phyloP scores from a whole-genome alignment of 495 filamentous ascomycete species.

The Hyaloscypha finlandica region DNA sequence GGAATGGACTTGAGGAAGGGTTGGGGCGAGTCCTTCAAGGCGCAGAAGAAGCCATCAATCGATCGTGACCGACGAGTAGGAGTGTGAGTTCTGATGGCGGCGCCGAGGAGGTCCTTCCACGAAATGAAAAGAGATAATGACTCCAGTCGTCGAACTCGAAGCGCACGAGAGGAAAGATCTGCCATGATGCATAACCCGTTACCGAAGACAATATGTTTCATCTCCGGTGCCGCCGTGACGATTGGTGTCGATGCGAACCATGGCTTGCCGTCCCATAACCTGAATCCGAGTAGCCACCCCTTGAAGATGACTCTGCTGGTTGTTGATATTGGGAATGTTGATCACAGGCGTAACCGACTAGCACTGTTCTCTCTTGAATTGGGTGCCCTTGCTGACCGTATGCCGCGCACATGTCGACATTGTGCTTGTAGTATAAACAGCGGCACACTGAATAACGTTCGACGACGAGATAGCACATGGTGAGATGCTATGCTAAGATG shows the following conservation, averaged over 20 bases:
- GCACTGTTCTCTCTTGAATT: conserved; percentile 71
- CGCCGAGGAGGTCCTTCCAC: conserved; percentile 43
- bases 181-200: conserved; percentile 48
- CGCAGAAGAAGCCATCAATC: conserved; percentile 46
- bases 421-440: conserved; percentile 80
- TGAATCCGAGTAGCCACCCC: conserved; percentile 49
- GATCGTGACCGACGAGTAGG: conserved; percentile 50
- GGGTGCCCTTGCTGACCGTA: conserved; percentile 71
- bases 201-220: conserved; percentile 57
- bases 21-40: conserved; percentile 28
- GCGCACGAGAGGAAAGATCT: conserved; percentile 44
- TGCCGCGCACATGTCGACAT: conserved; percentile 70
- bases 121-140: conserved; percentile 52
- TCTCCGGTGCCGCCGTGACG: conserved; percentile 40
- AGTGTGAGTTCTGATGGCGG: conserved; percentile 50
- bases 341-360: conserved; percentile 78
- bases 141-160: conserved; percentile 51
- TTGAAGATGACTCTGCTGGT: conserved; percentile 29
- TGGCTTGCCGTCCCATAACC: conserved; percentile 49
- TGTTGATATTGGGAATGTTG: conserved; percentile 52
- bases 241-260: conserved; percentile 48
- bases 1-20: background rate
- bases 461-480: conserved; percentile 70
- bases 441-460: conserved; percentile 79
- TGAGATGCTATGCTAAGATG: conserved; percentile 5